phyloP scores from a whole-genome alignment of 305 asterid species.

The Vinca major region DNA sequence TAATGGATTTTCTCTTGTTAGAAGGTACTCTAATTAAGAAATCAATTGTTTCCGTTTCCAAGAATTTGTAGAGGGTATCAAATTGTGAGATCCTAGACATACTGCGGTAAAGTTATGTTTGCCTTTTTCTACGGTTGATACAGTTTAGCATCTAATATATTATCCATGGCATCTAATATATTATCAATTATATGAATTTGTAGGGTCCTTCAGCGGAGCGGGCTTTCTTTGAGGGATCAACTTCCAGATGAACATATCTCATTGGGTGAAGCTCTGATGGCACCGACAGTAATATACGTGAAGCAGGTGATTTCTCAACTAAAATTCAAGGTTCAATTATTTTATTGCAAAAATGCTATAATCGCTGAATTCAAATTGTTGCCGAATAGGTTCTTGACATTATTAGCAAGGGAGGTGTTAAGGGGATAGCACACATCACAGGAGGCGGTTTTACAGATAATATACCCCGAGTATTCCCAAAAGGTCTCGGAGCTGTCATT shows the following conservation, averaged over 20 bases:
- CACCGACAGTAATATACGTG: conserved; percentile 86
- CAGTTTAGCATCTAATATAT: neutral
- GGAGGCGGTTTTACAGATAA: conserved; percentile 96
- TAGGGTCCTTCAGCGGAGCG: conserved; percentile 75
- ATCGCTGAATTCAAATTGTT: too few species aligned
- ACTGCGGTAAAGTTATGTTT: neutral
- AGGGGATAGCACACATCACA: conserved; percentile 93
- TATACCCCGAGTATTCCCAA: conserved; percentile 78
- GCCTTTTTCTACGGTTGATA: neutral
- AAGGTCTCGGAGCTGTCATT: conserved; percentile 78
- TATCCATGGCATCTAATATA: neutral
- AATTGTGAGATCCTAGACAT: neutral
- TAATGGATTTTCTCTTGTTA: conserved; percentile 82
- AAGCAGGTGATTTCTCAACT: conserved; percentile 51
- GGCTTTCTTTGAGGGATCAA: conserved; percentile 53
- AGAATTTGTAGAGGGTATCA: too few species aligned
- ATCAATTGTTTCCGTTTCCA: neutral
- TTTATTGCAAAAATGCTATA: too few species aligned
- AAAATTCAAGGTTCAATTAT: neutral
- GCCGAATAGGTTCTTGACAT: conserved; percentile 56
- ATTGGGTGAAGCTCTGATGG: conserved; percentile 83
- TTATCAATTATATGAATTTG: neutral
- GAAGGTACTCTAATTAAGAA: conserved; percentile 42
- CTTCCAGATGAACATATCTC: conserved; percentile 63
- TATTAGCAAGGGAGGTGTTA: conserved; percentile 76